Conservation (phyloP, 352 stramenopile species). For the Hyaloperonospora brassicae region DNA sequence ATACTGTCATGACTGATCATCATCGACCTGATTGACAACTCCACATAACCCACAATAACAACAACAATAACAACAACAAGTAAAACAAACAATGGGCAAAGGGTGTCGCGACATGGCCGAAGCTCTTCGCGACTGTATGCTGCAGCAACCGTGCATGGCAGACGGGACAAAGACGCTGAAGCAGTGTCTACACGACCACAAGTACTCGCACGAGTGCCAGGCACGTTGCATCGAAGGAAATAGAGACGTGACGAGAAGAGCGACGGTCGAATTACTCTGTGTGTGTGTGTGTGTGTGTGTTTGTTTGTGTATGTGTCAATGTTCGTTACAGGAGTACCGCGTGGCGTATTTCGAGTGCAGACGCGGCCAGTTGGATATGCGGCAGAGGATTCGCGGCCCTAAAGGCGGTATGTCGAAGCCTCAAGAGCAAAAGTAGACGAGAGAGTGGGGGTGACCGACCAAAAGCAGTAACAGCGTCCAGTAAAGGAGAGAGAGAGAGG, state of each 20-base stretch:
- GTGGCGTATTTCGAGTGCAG: conserved; percentile 84
- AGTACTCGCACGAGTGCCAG: conserved; percentile 65
- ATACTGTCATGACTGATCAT: background rate
- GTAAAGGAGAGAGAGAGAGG: background rate
- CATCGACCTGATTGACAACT: background rate
- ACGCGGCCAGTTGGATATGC: conserved; percentile 76
- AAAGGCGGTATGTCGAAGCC: conserved; percentile 64
- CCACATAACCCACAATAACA: no score
- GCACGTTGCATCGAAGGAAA: conserved; percentile 15
- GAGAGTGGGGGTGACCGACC: background rate
- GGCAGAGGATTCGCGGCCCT: conserved; percentile 66
- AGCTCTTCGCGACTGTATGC: conserved; percentile 73
- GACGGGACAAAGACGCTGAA: conserved; percentile 69
- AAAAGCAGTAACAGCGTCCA: no score
- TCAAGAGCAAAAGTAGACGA: conserved; percentile 18
- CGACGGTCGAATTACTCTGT: conserved; percentile 4
- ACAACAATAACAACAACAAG: no score
- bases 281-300: conserved; percentile 1
- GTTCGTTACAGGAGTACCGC: conserved; percentile 42
- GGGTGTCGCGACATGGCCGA: conserved; percentile 79
- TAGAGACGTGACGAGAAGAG: background rate
- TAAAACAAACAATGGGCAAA: conserved; percentile 48
- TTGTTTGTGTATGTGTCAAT: no score
- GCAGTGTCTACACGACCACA: conserved; percentile 59
- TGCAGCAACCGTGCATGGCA: conserved; percentile 67